These are phyloP conservation scores for Aspergillus quadrilineatus DNA, from an alignment of 2,329 filamentous ascomycete genomes.

Conservation along the genomic window DNA sequence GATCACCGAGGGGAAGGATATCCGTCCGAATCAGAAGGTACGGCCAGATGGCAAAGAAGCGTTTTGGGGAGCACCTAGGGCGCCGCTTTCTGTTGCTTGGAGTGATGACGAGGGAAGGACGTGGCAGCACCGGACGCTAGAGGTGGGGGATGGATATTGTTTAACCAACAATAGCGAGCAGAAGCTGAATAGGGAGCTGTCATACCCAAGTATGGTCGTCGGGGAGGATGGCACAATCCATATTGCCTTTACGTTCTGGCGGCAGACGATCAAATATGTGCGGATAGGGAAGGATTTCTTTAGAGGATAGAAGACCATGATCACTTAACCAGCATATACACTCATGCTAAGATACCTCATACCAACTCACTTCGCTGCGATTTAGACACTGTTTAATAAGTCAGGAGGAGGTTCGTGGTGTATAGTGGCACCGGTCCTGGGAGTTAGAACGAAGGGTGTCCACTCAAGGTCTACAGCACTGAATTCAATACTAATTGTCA, in stretches of 20 bases:
- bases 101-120: conserved; percentile 18
- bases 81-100: conserved; percentile 25
- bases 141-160: conserved; percentile 3
- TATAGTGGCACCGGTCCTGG: no score
- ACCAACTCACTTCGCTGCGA: no score
- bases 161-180: conserved; percentile 7
- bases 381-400: no score
- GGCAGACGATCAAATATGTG: conserved; percentile 8
- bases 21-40: not conserved
- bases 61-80: conserved; percentile 46
- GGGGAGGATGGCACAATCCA: conserved; percentile 3
- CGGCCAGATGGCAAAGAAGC: conserved; percentile 36
- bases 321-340: no score
- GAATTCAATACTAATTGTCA: no score
- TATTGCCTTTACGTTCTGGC: conserved; percentile 7
- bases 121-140: not conserved
- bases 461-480: no score
- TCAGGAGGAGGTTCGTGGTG: no score
- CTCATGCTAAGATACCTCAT: no score
- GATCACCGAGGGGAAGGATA: not conserved
- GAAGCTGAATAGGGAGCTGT: conserved; percentile 6
- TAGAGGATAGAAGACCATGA: not conserved
- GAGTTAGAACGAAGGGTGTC: no score
- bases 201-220: conserved; percentile 9
- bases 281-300: conserved; percentile 3